Evolutionary conservation across 768 basidiomycete genomes (phyloP).

Genomic region (Podaxis pistillaris): DNA sequence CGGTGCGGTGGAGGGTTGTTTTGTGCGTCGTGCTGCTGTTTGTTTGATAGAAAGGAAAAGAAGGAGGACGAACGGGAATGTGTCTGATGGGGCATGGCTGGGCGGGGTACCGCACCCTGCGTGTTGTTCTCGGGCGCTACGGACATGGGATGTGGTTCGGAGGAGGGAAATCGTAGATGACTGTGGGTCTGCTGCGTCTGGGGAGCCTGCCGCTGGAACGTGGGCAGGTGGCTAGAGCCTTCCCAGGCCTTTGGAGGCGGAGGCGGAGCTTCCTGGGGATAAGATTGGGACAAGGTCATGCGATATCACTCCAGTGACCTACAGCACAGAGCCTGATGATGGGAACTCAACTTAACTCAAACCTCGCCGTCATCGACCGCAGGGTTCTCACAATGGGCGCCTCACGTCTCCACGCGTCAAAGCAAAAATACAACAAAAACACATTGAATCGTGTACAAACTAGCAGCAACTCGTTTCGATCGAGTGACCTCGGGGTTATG

Average conservation of each 20-base stretch:
- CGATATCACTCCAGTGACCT: constrained; percentile 12
- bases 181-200: constrained; percentile 17
- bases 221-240: not conserved
- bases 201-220: constrained; percentile 1
- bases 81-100: constrained; percentile 20
- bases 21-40: constrained; percentile 18
- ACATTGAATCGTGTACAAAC: not conserved
- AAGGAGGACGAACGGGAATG: constrained; percentile 64
- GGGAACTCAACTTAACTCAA: not conserved
- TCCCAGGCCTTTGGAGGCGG: not conserved
- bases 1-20: not conserved
- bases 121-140: constrained; percentile 13
- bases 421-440: not conserved
- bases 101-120: constrained; percentile 19
- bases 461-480: constrained; percentile 68
- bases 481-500: constrained; percentile 66
- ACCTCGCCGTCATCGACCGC: no score
- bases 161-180: constrained; percentile 20
- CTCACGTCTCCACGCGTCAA: not conserved
- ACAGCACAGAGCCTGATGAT: not conserved
- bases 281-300: constrained; percentile 9
- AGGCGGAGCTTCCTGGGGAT: constrained; percentile 10
- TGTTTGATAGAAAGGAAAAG: constrained; percentile 55
- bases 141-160: constrained; percentile 17
- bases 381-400: not conserved